phyloP scores from a whole-genome alignment of 1,284 basidiomycete species.

The Boletus putidus region DNA sequence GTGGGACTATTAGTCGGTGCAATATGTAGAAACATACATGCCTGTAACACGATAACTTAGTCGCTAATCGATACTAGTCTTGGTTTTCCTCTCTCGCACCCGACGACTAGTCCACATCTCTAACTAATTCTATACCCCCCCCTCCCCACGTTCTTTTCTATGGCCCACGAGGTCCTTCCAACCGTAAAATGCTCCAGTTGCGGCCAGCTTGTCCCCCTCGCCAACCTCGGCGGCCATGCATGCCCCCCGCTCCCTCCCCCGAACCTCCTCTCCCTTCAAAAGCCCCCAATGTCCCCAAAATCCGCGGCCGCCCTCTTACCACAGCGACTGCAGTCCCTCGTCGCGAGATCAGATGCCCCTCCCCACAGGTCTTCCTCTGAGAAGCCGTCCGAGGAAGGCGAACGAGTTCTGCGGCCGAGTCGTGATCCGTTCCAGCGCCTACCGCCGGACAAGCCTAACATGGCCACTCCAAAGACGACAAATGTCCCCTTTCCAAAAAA shows the following conservation, averaged over 20 bases:
- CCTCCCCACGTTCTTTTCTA: constrained; percentile 29
- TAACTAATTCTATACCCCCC: constrained; percentile 32
- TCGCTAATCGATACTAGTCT: constrained; percentile 19
- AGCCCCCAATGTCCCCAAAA: constrained; percentile 38
- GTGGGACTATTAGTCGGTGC: not conserved
- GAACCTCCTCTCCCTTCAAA: constrained; percentile 32
- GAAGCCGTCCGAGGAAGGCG: constrained; percentile 7
- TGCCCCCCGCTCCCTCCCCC: constrained; percentile 56
- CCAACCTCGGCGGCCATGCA: constrained; percentile 71
- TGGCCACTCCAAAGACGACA: constrained; percentile 1
- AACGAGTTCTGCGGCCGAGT: constrained; percentile 13
- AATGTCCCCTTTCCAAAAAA: constrained; percentile 13
- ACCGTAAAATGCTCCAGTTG: constrained; percentile 83
- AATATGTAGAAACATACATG: constrained; percentile 16
- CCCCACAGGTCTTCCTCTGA: constrained; percentile 11
- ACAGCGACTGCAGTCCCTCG: constrained; percentile 41
- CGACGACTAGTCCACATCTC: constrained; percentile 18
- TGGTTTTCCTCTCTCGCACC: not conserved
- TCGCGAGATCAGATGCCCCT: constrained; percentile 26
- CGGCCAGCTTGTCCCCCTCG: constrained; percentile 62
- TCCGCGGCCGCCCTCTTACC: constrained; percentile 39
- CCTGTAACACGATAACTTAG: too few relatives aligned
- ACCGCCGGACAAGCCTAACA: constrained; percentile 15
- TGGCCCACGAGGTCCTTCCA: constrained; percentile 69
- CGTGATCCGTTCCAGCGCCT: constrained; percentile 35